phyloP scores from a whole-genome alignment of 768 basidiomycete genomes.

The Amanita subjunquillea region DNA sequence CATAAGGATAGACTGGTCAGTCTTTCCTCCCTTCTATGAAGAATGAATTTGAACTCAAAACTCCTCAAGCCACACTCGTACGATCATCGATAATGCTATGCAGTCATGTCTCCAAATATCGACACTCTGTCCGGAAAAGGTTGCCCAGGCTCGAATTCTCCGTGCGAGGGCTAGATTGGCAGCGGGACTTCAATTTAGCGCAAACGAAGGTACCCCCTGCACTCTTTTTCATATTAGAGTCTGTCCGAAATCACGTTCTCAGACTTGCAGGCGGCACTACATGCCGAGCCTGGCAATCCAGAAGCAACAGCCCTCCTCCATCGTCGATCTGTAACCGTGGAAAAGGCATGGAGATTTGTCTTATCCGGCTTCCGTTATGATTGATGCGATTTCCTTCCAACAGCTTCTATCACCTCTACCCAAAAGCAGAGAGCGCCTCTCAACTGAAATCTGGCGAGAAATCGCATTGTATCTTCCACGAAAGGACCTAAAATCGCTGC shows the following conservation, averaged over 20 bases:
- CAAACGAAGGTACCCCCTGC: slow-evolving; percentile 45
- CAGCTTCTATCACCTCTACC: slow-evolving; percentile 32
- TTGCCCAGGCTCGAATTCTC: slow-evolving; percentile 52
- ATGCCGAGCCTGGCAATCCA: slow-evolving; percentile 55
- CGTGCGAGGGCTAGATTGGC: slow-evolving; percentile 59
- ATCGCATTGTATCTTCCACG: slow-evolving; percentile 53
- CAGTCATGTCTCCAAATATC: slow-evolving; percentile 58
- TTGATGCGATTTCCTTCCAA: not conserved
- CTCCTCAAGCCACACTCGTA: slow-evolving; percentile 38
- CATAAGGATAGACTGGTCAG: slow-evolving; percentile 61
- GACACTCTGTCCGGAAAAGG: slow-evolving; percentile 36
- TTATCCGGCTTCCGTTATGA: not conserved
- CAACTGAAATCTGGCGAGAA: slow-evolving; percentile 64
- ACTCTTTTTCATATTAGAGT: not conserved
- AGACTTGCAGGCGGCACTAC: slow-evolving; percentile 62
- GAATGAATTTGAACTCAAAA: not conserved
- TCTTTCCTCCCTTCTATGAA: slow-evolving; percentile 10
- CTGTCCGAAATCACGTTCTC: slow-evolving; percentile 4
- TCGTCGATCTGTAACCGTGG: slow-evolving; percentile 42
- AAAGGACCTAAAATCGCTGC: slow-evolving; percentile 52
- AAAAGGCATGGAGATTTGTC: slow-evolving; percentile 35
- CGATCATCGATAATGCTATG: slow-evolving; percentile 63
- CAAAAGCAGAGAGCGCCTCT: slow-evolving; percentile 41
- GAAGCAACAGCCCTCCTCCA: slow-evolving; percentile 55
- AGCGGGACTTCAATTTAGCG: slow-evolving; percentile 47